Conservation (phyloP, 106 monocot species). For the Acorus gramineus region DNA sequence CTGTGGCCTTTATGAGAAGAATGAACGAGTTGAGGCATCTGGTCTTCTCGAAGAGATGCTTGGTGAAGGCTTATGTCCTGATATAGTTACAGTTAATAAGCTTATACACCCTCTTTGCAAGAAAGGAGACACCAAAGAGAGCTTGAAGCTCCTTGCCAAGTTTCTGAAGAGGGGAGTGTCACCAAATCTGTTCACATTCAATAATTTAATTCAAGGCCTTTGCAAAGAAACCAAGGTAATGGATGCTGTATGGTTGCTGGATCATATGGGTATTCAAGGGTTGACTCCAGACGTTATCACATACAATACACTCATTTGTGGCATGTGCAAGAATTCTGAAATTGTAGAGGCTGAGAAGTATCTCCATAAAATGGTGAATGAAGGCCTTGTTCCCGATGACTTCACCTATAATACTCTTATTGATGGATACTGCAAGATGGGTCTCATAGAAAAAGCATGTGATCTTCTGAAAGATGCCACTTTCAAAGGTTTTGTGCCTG, state of each 20-base stretch:
- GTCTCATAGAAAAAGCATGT: slow-evolving; percentile 36
- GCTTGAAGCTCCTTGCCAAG: slow-evolving; percentile 50
- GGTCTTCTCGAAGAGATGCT: slow-evolving; percentile 83
- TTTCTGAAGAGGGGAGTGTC: slow-evolving; percentile 52
- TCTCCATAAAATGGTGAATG: slow-evolving; percentile 61
- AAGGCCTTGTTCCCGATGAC: slow-evolving; percentile 64
- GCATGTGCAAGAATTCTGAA: slow-evolving; percentile 59
- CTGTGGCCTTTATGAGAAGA: slow-evolving; percentile 46
- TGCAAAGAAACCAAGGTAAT: slow-evolving; percentile 40
- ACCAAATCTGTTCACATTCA: slow-evolving; percentile 62
- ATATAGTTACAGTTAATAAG: slow-evolving; percentile 70
- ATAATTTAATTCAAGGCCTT: slow-evolving; percentile 74
- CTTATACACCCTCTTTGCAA: slow-evolving; percentile 63
- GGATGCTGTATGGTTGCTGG: slow-evolving; percentile 47
- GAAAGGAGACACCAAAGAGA: slow-evolving; percentile 49
- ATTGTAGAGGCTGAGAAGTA: slow-evolving; percentile 55
- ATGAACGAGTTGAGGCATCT: slow-evolving; percentile 28
- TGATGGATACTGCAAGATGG: slow-evolving; percentile 78
- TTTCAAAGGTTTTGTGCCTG: slow-evolving; percentile 84
- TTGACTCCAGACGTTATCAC: slow-evolving; percentile 60
- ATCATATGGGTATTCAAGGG: slow-evolving; percentile 27
- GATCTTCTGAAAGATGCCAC: slow-evolving; percentile 60
- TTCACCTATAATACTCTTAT: slow-evolving; percentile 92
- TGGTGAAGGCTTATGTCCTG: slow-evolving; percentile 27
- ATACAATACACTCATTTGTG: slow-evolving; percentile 76